Base-by-base conservation (phyloP, 1,284 basidiomycete genomes). In the Phenoliferia sp. region DNA sequence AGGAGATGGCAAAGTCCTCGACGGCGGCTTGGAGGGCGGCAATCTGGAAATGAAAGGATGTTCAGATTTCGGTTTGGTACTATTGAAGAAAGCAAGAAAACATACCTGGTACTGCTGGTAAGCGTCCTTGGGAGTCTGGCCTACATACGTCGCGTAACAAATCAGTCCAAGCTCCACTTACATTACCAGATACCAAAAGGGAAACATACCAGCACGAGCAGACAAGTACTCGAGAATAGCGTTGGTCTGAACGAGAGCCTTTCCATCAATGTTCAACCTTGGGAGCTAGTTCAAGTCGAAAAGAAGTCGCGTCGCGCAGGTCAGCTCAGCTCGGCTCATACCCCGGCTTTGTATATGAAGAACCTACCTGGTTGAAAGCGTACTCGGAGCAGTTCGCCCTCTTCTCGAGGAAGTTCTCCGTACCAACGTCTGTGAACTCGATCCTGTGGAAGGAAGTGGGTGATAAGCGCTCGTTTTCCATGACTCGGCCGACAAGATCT, bases 171-270 rank as follows among this genome's bases (percentile, higher is more conserved):
- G 22, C 5, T 52, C 39, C 12, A 12, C 39, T 22, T 22, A 12
- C 39, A 22, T 52, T 52, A n/a, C n/a, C 48, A 7, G 48, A 52
- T 9, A 6, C 48, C 28, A 52, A 26, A 44, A 44, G 39, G 15
- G 39, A 12, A 12, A 44, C 48, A n/a, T 22, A 52, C 48, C 48
- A 52, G 48, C 56, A 5, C 32, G 28, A 44, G 59, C 59, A 1
- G 66, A 61, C 4, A 67, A 17, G 39, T 59, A 67, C n/a, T 56
- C 33, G 0, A 67, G 39, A n/a, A 67, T 67, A 1, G 66, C 66
- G 29, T 52, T 56, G 34, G 62, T 61, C 62, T 64, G 63, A n/a
- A 31, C 33, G 16, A 64, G 33, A 26, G 26, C 33, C 32, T 54
- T 28, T 22, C 31, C 33, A 2, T 36, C 33, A 10, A 26, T 50